Percentiles rank a stretch among this genome's conserved stretches.
Evolutionary conservation across 192 early-diverging fungal species (phyloP).

Genomic region (Diversispora epigaea): DNA sequence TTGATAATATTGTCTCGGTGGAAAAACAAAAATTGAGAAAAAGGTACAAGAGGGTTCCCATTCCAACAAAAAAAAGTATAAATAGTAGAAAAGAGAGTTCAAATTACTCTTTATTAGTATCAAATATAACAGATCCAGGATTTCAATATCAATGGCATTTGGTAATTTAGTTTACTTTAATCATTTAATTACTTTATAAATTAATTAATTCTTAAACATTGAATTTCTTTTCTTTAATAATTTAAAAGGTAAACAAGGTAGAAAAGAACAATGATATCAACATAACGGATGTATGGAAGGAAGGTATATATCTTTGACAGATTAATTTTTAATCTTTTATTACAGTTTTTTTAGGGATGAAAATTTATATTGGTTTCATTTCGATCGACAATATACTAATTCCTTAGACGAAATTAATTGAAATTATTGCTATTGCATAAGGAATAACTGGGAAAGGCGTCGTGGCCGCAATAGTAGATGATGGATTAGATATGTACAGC

Average conservation of each 20-base stretch:
- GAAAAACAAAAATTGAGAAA: conserved; percentile 40
- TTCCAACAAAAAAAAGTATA: conserved; percentile 25
- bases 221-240: neutral
- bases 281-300: conserved; percentile 87
- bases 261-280: conserved; percentile 83
- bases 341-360: neutral
- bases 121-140: conserved; percentile 77
- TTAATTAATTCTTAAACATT: neutral
- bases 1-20: conserved; percentile 33
- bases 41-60: conserved; percentile 38
- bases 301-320: conserved; percentile 48
- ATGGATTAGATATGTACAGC: conserved; percentile 86
- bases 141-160: conserved; percentile 83
- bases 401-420: neutral
- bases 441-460: conserved; percentile 84
- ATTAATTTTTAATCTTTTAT: neutral
- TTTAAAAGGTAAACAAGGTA: conserved; percentile 47
- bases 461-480: conserved; percentile 91
- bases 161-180: conserved; percentile 41
- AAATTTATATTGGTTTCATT: neutral
- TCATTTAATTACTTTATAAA: neutral
- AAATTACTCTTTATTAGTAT: conserved; percentile 49
- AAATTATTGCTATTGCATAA: conserved; percentile 25
- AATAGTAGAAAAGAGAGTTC: conserved; percentile 29
- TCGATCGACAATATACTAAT: neutral